These are phyloP conservation scores for Apiospora marii DNA, from an alignment of 2,329 filamentous ascomycete genomes.

Conservation along the genomic window DNA sequence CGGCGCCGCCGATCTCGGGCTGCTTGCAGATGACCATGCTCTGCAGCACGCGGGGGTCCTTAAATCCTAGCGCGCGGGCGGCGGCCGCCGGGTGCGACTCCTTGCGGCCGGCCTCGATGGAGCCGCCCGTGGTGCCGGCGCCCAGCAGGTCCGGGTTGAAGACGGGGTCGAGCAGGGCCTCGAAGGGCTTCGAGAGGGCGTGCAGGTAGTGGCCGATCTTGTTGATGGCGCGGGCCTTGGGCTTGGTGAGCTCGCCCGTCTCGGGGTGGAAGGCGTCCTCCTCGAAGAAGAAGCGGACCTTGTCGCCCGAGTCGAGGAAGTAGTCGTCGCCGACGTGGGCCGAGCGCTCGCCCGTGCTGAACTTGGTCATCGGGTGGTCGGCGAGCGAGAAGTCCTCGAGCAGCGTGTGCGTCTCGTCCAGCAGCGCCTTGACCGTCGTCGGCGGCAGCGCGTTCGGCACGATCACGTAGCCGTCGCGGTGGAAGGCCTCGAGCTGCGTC, in stretches of 20 bases:
- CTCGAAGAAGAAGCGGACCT: conserved; percentile 97
- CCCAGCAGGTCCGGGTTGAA: conserved; percentile 52
- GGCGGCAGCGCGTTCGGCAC: conserved; percentile 78
- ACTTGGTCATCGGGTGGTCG: conserved; percentile 90
- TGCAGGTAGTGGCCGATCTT: conserved; percentile 86
- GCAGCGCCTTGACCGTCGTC: conserved; percentile 70
- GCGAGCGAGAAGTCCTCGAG: conserved; percentile 80
- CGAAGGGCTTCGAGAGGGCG: conserved; percentile 71
- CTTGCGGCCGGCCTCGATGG: conserved; percentile 40
- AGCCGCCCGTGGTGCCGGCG: conserved; percentile 54
- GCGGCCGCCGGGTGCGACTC: conserved; percentile 63
- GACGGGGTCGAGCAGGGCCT: conserved; percentile 55
- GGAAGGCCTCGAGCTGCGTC: conserved; percentile 75
- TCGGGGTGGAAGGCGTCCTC: conserved; percentile 81
- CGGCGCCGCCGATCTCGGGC: conserved; percentile 91
- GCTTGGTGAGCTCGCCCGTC: conserved; percentile 71
- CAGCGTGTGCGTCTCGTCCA: conserved; percentile 77
- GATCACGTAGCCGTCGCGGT: conserved; percentile 88
- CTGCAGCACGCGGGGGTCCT: conserved; percentile 80
- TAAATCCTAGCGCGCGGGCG: conserved; percentile 75
- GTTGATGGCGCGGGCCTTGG: conserved; percentile 87
- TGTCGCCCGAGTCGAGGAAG: conserved; percentile 89
- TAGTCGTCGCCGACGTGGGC: conserved; percentile 93
- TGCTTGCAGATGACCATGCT: conserved; percentile 99
- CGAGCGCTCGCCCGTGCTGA: conserved; percentile 80